Evolutionary conservation across 306 rosid genomes (phyloP).

Genomic region (Herpetospermum pedunculosum): DNA sequence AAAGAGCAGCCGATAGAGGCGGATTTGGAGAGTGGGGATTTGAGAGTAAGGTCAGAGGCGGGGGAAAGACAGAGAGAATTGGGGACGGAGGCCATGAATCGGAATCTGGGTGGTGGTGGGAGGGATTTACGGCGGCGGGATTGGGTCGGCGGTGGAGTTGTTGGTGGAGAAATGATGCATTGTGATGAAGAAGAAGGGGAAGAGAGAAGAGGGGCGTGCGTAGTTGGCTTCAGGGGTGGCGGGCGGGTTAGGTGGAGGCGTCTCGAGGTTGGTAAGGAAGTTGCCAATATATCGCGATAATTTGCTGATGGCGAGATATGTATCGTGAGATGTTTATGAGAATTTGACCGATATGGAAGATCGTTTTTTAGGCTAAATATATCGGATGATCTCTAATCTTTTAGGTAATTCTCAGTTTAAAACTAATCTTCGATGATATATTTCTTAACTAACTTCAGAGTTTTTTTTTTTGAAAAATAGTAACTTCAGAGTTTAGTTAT

Average conservation of each 20-base stretch:
- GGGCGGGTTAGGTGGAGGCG: constrained; percentile 12
- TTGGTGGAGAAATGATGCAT: constrained; percentile 1
- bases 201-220: background rate
- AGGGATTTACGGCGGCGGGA: background rate
- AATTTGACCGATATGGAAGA: background rate
- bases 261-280: background rate
- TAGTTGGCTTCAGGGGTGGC: constrained; percentile 4
- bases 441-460: too few species aligned
- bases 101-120: background rate
- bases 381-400: background rate
- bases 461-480: too few species aligned
- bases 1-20: constrained; percentile 12
- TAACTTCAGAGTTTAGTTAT: too few species aligned
- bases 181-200: background rate
- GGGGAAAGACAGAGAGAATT: constrained; percentile 29
- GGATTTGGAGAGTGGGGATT: constrained; percentile 15
- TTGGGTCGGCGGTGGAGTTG: background rate
- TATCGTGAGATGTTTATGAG: background rate
- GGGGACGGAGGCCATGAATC: constrained; percentile 43
- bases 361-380: background rate
- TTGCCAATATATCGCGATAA: background rate
- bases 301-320: background rate
- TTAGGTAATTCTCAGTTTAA: background rate
- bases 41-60: constrained; percentile 22
- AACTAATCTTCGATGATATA: too few species aligned